Evolutionary conservation across 2,329 filamentous ascomycete species (phyloP), one percentile per base, ranked within the genome.

Genomic region (Diatrype stigma): DNA sequence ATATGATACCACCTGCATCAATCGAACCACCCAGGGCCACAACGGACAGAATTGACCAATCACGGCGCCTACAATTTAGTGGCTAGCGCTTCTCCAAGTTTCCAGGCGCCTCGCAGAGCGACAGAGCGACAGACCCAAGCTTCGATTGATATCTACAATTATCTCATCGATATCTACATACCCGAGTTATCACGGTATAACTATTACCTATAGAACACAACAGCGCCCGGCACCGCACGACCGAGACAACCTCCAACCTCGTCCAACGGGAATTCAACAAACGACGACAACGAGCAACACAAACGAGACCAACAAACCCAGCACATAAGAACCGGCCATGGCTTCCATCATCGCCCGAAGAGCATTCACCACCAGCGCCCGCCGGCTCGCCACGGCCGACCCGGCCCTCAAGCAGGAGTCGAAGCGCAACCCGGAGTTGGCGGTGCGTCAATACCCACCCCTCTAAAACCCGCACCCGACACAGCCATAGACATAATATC

Each of bases 301-400:
- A 48, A 32, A 52, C 50, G 23, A 26, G n/a, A n/a, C n/a, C n/a
- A n/a, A n/a, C n/a, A n/a, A n/a, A n/a, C n/a, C n/a, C n/a, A n/a
- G n/a, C n/a, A 38, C 38, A 45, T 45, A 22, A 51, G 46, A 53
- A 58, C 67, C 70, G 26, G 34, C 64, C 67, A 84, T 84, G 80
- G 76, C 80, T 54, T 81, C 81, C 62, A 67, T 77, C 61, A 70
- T 81, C 63, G 72, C 80, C 59, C 79, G 79, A 61, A 74, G 81
- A 57, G 73, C 80, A 54, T 78, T 84, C 63, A 73, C 75, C 63
- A 81, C 79, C 63, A 73, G 76, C 51, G 66, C 70, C 57, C 80
- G 80, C 63, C 79, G 79, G 53, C 62, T 82, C 58, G 66, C 72
- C 59, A n/a, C n/a, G n/a, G 51, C 56, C 52, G 68, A 74, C 52